Evolutionary conservation across 495 filamentous ascomycete genomes (phyloP), one percentile per base, ranked within the genome.

Genomic region (Trichodelitschia bisporula): DNA sequence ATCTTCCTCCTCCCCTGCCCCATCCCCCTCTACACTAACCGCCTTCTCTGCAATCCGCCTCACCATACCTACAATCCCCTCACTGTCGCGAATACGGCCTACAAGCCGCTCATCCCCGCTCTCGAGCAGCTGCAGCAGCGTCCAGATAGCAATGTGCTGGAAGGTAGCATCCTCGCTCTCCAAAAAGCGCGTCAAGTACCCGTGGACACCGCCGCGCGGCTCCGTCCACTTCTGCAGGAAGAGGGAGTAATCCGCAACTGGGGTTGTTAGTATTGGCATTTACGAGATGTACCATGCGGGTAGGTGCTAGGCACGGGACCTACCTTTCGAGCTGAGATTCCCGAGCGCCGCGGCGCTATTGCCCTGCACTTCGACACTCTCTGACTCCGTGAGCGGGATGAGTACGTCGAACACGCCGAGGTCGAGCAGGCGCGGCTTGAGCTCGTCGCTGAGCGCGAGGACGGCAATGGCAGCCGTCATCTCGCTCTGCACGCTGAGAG

Each of bases 111-210:
- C 63, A 41, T 97, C 83, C 44, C 86, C 82, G 0, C 86, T 91
- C 50, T 97, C 86, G 12, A 95, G 65, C 2, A 97, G 65, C 45
- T 97, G 86, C 6, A 95, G 67, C 26, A 97, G 56, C 0, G 86
- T 97, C 86, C 86, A 97, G 39, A 93, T 93, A 20, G 86, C 84
- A 41, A 97, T 97, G 49, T 97, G 86, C 47, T 97, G 86, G 59
- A 97, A 97, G 1, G 86, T 97, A 9, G 89, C 72, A 46, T 97
- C 86, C 24, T 79, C 82, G 43, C 79, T 91, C 14, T 71, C 77
- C 3, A 97, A 65, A 57, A 97, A 97, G 29, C 86, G 68, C 36
- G 67, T 72, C 13, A 97, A 61, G 44, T 97, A 97, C 29, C 86
- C 84, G 46, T 91, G 80, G 36, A 97, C 90, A 17, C 86, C 86